Conservation (phyloP, 768 basidiomycete species). For the Trametes cubensis region DNA sequence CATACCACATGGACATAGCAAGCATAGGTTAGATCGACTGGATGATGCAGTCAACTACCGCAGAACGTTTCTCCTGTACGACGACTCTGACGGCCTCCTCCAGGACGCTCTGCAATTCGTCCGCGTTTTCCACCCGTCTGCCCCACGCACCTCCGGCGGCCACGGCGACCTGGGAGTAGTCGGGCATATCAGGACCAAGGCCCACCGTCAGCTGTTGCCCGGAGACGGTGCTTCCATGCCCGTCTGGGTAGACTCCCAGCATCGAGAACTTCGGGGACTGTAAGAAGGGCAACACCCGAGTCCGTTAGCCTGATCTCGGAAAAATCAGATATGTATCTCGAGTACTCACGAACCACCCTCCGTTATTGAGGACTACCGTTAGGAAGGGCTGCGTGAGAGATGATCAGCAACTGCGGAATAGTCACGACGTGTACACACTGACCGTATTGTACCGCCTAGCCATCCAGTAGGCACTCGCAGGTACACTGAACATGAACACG, state of each 20-base stretch:
- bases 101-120: conserved; percentile 39
- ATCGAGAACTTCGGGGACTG: conserved; percentile 66
- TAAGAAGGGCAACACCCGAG: not conserved
- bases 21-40: conserved; percentile 23
- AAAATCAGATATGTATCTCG: not conserved
- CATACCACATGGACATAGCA: not conserved
- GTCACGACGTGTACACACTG: conserved; percentile 23
- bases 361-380: conserved; percentile 72
- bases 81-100: conserved; percentile 59
- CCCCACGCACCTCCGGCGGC: conserved; percentile 75
- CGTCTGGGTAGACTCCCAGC: conserved; percentile 64
- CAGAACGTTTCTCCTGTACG: conserved; percentile 59
- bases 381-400: conserved; percentile 57
- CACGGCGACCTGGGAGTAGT: conserved; percentile 63
- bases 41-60: conserved; percentile 61
- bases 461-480: conserved; percentile 70
- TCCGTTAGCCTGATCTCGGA: not conserved
- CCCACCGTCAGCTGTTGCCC: conserved; percentile 60
- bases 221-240: conserved; percentile 46
- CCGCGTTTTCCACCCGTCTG: conserved; percentile 38
- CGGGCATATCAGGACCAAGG: conserved; percentile 64
- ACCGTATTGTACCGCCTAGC: conserved; percentile 70
- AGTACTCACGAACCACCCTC: conserved; percentile 60
- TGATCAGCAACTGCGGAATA: not conserved
- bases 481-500: conserved; percentile 66